Conservation (phyloP, 2,329 filamentous ascomycete genomes). For the Calonectria ilicicola region DNA sequence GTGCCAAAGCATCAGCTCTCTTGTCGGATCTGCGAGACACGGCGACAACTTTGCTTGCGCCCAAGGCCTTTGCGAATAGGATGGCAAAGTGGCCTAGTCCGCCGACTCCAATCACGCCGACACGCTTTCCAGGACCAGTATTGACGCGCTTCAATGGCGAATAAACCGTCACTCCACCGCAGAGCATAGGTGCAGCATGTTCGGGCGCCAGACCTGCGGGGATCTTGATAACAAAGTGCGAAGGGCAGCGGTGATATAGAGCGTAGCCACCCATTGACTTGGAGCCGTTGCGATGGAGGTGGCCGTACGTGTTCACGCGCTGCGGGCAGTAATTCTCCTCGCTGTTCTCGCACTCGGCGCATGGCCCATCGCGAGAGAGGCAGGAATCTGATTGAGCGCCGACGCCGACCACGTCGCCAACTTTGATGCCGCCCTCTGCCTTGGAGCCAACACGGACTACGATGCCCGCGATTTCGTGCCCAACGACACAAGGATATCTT, state of each 20-base stretch:
- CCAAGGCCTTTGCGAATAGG: slow-evolving; percentile 74
- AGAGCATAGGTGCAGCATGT: neutral
- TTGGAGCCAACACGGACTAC: neutral
- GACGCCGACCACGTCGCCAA: neutral
- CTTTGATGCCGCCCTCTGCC: neutral
- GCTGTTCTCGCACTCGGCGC: neutral
- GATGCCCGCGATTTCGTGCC: neutral
- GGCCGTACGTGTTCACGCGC: neutral
- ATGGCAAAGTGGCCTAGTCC: slow-evolving; percentile 77
- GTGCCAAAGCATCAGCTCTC: slow-evolving; percentile 63
- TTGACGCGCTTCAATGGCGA: slow-evolving; percentile 46
- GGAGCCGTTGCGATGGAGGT: neutral
- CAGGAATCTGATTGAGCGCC: neutral
- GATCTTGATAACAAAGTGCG: neutral
- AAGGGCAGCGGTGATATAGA: neutral
- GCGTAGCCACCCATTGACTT: neutral
- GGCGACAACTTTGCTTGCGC: slow-evolving; percentile 69
- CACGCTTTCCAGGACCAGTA: slow-evolving; percentile 73
- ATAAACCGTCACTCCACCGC: neutral
- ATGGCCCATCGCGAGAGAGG: neutral
- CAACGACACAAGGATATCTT: neutral
- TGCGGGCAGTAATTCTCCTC: neutral
- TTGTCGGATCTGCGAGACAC: slow-evolving; percentile 67
- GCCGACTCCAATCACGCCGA: slow-evolving; percentile 76
- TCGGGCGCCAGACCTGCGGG: neutral